These are phyloP conservation scores for Penicillium olsonii DNA, from an alignment of 2,329 filamentous ascomycete species.

Conservation along the genomic window DNA sequence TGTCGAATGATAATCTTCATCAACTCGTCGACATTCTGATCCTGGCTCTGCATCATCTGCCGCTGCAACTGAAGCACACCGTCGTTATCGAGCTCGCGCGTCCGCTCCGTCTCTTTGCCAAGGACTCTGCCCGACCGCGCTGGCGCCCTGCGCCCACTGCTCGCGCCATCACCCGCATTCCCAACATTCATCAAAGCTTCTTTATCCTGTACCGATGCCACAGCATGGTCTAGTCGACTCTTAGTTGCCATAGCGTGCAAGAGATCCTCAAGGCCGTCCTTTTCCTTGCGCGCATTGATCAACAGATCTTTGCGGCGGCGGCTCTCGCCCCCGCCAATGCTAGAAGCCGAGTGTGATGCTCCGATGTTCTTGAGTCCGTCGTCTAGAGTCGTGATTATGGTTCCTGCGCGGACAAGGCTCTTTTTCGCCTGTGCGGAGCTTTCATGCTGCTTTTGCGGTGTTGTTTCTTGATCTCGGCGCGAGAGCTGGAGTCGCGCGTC, in stretches of 20 bases:
- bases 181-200: conserved; percentile 41
- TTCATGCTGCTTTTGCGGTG: conserved; percentile 62
- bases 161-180: conserved; percentile 15
- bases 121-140: conserved; percentile 52
- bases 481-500: conserved; percentile 61
- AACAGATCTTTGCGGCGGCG: conserved; percentile 61
- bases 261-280: conserved; percentile 62
- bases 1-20: conserved; percentile 60
- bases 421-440: conserved; percentile 64
- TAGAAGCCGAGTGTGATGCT: conserved; percentile 50
- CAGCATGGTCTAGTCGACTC: conserved; percentile 46
- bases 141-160: conserved; percentile 19
- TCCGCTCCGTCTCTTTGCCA: conserved; percentile 61
- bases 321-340: conserved; percentile 62
- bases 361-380: conserved; percentile 53
- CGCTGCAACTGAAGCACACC: conserved; percentile 64
- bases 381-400: conserved; percentile 58
- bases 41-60: conserved; percentile 63
- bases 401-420: conserved; percentile 58
- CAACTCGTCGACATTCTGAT: conserved; percentile 60
- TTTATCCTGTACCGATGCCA: conserved; percentile 51
- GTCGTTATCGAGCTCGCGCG: conserved; percentile 64
- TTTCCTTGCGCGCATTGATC: conserved; percentile 59
- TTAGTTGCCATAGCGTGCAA: conserved; percentile 60
- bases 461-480: conserved; percentile 59